Base-by-base conservation (phyloP, 495 filamentous ascomycete species). In the Xylaria scruposa region DNA sequence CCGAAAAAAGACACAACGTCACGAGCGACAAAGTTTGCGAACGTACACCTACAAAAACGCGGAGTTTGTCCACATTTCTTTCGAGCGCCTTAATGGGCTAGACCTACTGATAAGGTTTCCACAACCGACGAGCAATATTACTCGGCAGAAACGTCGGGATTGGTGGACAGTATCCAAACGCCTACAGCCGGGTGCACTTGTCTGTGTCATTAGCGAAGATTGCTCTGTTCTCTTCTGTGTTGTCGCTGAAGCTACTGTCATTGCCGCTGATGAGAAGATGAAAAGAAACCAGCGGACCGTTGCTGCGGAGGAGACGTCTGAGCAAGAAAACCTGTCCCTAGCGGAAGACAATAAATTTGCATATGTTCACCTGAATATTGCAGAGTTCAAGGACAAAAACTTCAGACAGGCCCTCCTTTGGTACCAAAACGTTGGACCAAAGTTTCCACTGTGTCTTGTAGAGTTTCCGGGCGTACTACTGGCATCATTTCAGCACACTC, bases 381-480 rank as follows among this genome's bases (percentile, higher is more conserved):
- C 75, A 67, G 78, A 84, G 33, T 15, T 73, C 42, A 70, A 73
- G 33, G 42, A 80, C 62, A 63, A 80, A 49, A 71, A 79, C 44
- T 72, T 86, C 8, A 79, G 70, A 0, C 72, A 76, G 38, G 67
- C 74, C 7, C 74, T 81, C 13, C 71, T 69, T 44, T 79, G 76
- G 76, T 80, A 73, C 62, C 70, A 64, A 12, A 64, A 72, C 46
- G 42, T 77, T 21, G 76, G 78, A 0, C 38, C 64, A 0, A 40
- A 33, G 8, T 68, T 72, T 38, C 78, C 73, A 42, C 76, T 72
- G 72, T 84, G 81, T 13, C 82, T 94, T 10, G 85, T 93, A 0
- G 92, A 94, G 70, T 93, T 94, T 67, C 91, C 91, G 0, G 89
- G 88, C 10, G 81, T 95, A 4, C 81, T 94, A 1, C 83, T 93